Percentiles rank a stretch among this genome's conserved stretches.
These are phyloP conservation scores for Cryoendolithus antarcticus DNA, from an alignment of 2,329 filamentous ascomycete genomes.

Conservation along the genomic window DNA sequence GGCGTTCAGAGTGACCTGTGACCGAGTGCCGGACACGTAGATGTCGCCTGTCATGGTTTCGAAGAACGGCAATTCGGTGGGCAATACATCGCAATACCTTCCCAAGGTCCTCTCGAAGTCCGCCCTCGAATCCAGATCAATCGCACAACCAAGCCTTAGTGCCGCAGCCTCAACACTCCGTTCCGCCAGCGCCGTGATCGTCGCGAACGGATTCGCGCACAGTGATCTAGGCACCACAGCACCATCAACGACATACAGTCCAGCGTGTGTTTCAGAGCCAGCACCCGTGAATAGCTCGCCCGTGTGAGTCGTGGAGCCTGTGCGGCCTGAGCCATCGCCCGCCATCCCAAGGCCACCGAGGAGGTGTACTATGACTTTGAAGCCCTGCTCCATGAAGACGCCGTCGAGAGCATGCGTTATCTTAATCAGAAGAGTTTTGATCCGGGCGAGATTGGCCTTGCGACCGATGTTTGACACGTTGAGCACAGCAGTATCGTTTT, in stretches of 20 bases:
- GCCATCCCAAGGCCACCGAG: slow-evolving; percentile 56
- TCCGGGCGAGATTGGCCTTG: slow-evolving; percentile 14
- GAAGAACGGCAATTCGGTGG: too few relatives aligned
- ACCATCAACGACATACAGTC: slow-evolving; percentile 51
- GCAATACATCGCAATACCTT: too few relatives aligned
- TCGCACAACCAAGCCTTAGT: too few relatives aligned
- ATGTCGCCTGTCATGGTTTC: too few relatives aligned
- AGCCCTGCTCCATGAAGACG: slow-evolving; percentile 47
- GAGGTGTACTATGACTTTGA: slow-evolving; percentile 54
- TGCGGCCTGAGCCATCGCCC: slow-evolving; percentile 41
- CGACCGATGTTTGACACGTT: slow-evolving; percentile 47
- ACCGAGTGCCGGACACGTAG: too few relatives aligned
- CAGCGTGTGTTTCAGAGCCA: slow-evolving; percentile 39
- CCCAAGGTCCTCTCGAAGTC: too few relatives aligned
- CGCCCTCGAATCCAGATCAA: too few relatives aligned
- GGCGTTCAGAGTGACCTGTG: too few relatives aligned
- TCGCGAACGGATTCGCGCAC: slow-evolving; percentile 55
- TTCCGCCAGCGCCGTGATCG: slow-evolving; percentile 57
- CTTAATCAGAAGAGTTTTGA: slow-evolving; percentile 28
- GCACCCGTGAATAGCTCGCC: slow-evolving; percentile 48
- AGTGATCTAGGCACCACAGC: slow-evolving; percentile 50
- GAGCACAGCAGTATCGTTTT: slow-evolving; percentile 47
- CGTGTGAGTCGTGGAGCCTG: slow-evolving; percentile 49
- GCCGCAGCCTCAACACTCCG: slow-evolving; percentile 38
- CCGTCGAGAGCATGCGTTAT: slow-evolving; percentile 49